Conservation (phyloP, 352 stramenopile species). For the Phytophthora nicotianae region DNA sequence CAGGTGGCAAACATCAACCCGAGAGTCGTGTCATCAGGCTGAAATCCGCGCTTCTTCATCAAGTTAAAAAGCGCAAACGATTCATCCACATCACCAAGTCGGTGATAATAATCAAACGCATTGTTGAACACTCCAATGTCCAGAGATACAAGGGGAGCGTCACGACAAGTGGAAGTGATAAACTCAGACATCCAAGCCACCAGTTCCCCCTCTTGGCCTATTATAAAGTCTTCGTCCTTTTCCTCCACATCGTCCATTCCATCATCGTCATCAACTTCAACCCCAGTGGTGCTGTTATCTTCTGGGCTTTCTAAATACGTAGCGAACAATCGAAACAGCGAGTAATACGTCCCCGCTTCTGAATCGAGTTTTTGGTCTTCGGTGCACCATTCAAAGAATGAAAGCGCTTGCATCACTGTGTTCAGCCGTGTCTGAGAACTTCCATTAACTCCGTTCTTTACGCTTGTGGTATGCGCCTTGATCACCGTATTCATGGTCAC, state of each 20-base stretch:
- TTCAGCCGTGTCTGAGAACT: constrained; percentile 22
- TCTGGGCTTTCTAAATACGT: constrained; percentile 38
- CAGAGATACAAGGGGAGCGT: constrained; percentile 40
- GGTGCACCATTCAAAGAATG: constrained; percentile 42
- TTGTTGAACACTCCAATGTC: constrained; percentile 67
- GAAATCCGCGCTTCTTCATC: constrained; percentile 53
- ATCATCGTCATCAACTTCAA: neutral
- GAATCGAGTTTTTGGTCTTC: constrained; percentile 33
- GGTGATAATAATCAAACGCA: constrained; percentile 67
- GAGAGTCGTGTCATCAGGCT: constrained; percentile 54
- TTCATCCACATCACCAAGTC: constrained; percentile 46
- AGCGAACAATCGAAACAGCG: constrained; percentile 58
- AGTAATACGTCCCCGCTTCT: constrained; percentile 48
- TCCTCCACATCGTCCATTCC: neutral
- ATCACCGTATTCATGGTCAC: constrained; percentile 65
- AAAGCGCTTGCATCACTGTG: constrained; percentile 35
- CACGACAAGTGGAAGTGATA: constrained; percentile 54
- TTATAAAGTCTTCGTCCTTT: constrained; percentile 20
- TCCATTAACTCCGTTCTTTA: constrained; percentile 15
- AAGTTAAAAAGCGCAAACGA: constrained; percentile 65
- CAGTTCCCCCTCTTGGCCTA: constrained; percentile 26
- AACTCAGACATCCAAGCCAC: constrained; percentile 39
- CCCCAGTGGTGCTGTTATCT: constrained; percentile 1
- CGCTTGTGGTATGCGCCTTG: constrained; percentile 37
- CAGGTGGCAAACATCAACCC: constrained; percentile 66